These are phyloP conservation scores for Seiridium unicorne DNA, from an alignment of 2,329 filamentous ascomycete genomes.

Conservation along the genomic window DNA sequence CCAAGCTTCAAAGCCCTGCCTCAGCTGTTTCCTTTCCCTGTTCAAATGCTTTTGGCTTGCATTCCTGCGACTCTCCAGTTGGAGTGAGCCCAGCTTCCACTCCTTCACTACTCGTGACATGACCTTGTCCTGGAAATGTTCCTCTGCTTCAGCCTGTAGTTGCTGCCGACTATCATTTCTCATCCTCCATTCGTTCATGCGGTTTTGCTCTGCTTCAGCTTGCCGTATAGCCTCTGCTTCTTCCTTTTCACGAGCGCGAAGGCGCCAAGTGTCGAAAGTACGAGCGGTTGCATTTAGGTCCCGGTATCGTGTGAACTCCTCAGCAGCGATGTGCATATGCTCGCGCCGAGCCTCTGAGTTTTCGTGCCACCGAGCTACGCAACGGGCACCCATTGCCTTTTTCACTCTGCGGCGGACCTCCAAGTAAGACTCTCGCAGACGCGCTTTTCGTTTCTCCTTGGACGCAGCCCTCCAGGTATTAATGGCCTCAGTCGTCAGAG, in stretches of 20 bases:
- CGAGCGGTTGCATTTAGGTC: slow-evolving; percentile 19
- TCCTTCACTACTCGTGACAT: slow-evolving; percentile 22
- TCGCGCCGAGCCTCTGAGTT: slow-evolving; percentile 22
- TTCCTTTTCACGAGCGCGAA: slow-evolving; percentile 18
- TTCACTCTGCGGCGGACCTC: slow-evolving; percentile 31
- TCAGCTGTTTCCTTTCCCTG: slow-evolving; percentile 23
- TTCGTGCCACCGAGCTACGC: slow-evolving; percentile 25
- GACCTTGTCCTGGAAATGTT: slow-evolving; percentile 21
- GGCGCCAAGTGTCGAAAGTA: slow-evolving; percentile 24
- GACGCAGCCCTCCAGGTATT: slow-evolving; percentile 21
- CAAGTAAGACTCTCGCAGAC: slow-evolving; percentile 27
- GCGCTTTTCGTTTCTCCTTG: slow-evolving; percentile 27
- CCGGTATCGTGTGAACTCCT: slow-evolving; percentile 19
- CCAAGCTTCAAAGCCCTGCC: slow-evolving; percentile 27
- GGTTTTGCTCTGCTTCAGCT: slow-evolving; percentile 19
- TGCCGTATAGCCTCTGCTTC: slow-evolving; percentile 17
- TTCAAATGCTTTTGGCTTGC: slow-evolving; percentile 27
- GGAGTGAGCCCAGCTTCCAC: slow-evolving; percentile 28
- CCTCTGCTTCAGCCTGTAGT: slow-evolving; percentile 17
- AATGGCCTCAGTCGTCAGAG: slow-evolving; percentile 21
- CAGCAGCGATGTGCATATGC: slow-evolving; percentile 21
- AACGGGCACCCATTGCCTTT: slow-evolving; percentile 28
- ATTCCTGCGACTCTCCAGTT: slow-evolving; percentile 24
- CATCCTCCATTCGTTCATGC: slow-evolving; percentile 23
- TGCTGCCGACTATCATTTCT: slow-evolving; percentile 15